Base-by-base conservation (phyloP, 108 stramenopile genomes). In the Thalassiosira profunda region DNA sequence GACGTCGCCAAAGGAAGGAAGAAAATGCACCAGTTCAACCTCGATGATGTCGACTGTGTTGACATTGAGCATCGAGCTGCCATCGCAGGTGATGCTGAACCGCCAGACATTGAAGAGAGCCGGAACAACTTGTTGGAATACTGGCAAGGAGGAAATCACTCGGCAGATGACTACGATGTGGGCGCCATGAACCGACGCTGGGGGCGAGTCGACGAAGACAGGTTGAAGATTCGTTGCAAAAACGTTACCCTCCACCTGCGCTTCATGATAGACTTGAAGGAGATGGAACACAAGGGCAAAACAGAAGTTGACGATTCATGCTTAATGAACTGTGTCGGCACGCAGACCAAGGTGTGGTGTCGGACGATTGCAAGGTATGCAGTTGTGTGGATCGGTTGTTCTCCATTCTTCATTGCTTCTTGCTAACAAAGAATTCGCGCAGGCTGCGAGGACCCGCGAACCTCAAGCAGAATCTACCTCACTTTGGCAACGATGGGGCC, bases 1-100 rank as follows among this genome's bases (percentile, higher is more conserved):
- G 94, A 92, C 59, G 83, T 89, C 53, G 88, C 89, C 11, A 54
- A 40, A 30, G 89, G 89, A 20, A 57, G 94, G 45, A 88, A 81
- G 46, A 70, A 91, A 41, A 76, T 95, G 14, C 85, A 88, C 10
- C 84, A 86, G 41, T 68, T 90, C 58, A 46, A 65, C 1, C 57
- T 92, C 26, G 29, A 82, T 20, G 88, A 90, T 25, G 67, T 95
- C n/a, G 79, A 73, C 24, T 54, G 68, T 15, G 46, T 92, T 18
- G 77, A 84, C 20, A 90, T 95, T 40, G 87, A 86, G 46, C 76
- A 70, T 45, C 58, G 52, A 15, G 43, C 15, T 58, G 54, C 56
- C 20, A 52, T 57, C 20, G 49, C 56, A 26, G 43, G 57, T 25
- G 69, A 76, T 26, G 41, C 38, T 36, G n/a, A n/a, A n/a, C n/a